phyloP scores from a whole-genome alignment of 306 rosid species.

The Dalbergia oliveri region DNA sequence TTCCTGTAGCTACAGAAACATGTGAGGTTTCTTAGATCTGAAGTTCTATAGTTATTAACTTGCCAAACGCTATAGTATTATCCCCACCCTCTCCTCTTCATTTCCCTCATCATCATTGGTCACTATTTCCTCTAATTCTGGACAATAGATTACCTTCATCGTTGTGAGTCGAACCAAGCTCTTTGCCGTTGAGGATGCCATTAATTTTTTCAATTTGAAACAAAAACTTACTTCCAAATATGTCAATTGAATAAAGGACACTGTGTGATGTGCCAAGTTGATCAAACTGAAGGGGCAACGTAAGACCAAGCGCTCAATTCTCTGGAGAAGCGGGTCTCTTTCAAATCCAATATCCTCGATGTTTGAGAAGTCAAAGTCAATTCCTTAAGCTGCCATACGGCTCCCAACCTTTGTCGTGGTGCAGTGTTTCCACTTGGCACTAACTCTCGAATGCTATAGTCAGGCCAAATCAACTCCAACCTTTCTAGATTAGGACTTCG shows the following conservation, averaged over 20 bases:
- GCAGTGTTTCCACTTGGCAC: neutral
- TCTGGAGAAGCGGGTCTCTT: neutral
- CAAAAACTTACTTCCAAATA: neutral
- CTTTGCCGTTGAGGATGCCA: conserved; percentile 22
- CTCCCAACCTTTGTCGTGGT: neutral
- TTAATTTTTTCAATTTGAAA: rapidly evolving
- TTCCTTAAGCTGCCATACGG: conserved; percentile 28
- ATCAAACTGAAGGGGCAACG: rapidly evolving
- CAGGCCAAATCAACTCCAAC: neutral
- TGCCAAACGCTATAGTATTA: neutral
- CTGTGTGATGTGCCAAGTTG: neutral
- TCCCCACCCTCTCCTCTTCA: neutral
- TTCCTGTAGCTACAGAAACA: conserved; percentile 8
- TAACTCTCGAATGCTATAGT: neutral
- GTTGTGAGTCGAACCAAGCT: conserved; percentile 37
- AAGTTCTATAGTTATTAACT: conserved; percentile 33
- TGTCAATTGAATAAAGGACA: conserved; percentile 32
- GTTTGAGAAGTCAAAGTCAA: rapidly evolving
- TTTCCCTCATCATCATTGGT: neutral
- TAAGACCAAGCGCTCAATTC: conserved; percentile 1
- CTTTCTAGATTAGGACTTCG: conserved; percentile 37
- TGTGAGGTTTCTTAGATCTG: neutral
- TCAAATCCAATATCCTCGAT: conserved; percentile 28
- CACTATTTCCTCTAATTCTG: neutral
- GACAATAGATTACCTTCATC: neutral